These are phyloP conservation scores for Suillus fuscotomentosus DNA, from an alignment of 768 basidiomycete species.

Conservation along the genomic window DNA sequence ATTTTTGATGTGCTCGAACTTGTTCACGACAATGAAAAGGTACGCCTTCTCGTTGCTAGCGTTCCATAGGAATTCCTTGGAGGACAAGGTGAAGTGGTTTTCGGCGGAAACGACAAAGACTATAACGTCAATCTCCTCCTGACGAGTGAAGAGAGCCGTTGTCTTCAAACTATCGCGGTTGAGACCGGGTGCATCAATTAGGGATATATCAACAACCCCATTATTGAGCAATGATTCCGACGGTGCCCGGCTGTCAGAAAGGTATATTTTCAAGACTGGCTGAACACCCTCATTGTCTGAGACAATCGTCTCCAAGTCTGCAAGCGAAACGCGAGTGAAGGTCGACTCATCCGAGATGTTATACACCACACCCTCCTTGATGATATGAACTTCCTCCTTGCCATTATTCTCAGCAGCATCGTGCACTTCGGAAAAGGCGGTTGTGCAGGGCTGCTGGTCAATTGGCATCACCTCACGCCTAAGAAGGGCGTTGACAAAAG, in stretches of 20 bases:
- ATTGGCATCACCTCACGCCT: constrained; percentile 92
- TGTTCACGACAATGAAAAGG: constrained; percentile 98
- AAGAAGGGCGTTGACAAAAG: constrained; percentile 94
- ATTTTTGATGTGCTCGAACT: constrained; percentile 93
- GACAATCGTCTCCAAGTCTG: constrained; percentile 77
- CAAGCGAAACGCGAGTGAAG: constrained; percentile 63
- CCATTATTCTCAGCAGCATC: constrained; percentile 81
- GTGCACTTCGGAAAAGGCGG: constrained; percentile 95
- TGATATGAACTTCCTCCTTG: constrained; percentile 81
- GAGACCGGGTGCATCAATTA: constrained; percentile 97
- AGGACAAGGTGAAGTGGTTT: constrained; percentile 97
- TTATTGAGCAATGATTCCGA: constrained; percentile 89
- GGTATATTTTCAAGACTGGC: constrained; percentile 80
- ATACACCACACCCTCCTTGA: constrained; percentile 70
- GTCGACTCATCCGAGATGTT: constrained; percentile 71
- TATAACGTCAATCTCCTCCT: constrained; percentile 97
- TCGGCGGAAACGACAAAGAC: constrained; percentile 98
- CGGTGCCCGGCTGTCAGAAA: constrained; percentile 75
- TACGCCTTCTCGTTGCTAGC: constrained; percentile 98
- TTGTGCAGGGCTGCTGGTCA: constrained; percentile 97
- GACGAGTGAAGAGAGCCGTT: constrained; percentile 91
- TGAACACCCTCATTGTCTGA: constrained; percentile 57
- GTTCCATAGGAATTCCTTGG: constrained; percentile 89
- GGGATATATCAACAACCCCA: constrained; percentile 94
- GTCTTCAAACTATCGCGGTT: constrained; percentile 95